phyloP scores from a whole-genome alignment of 805 yeast genomes.

The Saccharomycodes ludwigii region DNA sequence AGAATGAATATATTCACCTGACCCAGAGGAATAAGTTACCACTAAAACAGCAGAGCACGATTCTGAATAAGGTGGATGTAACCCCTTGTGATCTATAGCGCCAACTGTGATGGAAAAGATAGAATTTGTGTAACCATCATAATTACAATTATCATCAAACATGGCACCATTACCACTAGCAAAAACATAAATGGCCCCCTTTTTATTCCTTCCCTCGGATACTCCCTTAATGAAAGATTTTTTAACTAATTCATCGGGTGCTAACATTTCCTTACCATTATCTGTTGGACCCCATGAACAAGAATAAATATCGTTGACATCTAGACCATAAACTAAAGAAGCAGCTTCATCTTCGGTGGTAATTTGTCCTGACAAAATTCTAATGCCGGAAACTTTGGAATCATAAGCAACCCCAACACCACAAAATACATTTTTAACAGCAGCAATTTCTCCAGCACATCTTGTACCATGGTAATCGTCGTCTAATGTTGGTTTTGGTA shows the following conservation, averaged over 20 bases:
- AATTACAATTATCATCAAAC: slow-evolving; percentile 81
- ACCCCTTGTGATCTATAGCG: slow-evolving; percentile 78
- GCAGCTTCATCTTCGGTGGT: slow-evolving; percentile 86
- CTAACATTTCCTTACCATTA: slow-evolving; percentile 78
- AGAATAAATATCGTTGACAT: slow-evolving; percentile 83
- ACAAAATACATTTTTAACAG: slow-evolving; percentile 66
- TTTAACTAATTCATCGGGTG: slow-evolving; percentile 66
- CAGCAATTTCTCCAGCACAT: slow-evolving; percentile 97
- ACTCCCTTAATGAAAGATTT: slow-evolving; percentile 80
- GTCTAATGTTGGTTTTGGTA: slow-evolving; percentile 67
- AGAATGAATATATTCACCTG: slow-evolving; percentile 80
- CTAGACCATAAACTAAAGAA: slow-evolving; percentile 68
- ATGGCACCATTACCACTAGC: slow-evolving; percentile 93
- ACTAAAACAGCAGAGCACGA: slow-evolving; percentile 91
- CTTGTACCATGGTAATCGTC: slow-evolving; percentile 95
- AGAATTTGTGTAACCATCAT: slow-evolving; percentile 93
- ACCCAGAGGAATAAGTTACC: slow-evolving; percentile 86
- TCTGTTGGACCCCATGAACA: slow-evolving; percentile 99
- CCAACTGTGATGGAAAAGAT: slow-evolving; percentile 92
- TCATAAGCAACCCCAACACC: slow-evolving; percentile 96
- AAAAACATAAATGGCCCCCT: slow-evolving; percentile 85
- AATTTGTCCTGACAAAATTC: slow-evolving; percentile 73
- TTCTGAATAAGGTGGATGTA: slow-evolving; percentile 85
- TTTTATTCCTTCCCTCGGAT: slow-evolving; percentile 63
- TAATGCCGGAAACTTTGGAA: slow-evolving; percentile 77